Percentiles rank a stretch among this genome's conserved stretches.
Evolutionary conservation across 2,329 filamentous ascomycete species (phyloP).

Genomic region (Seiridium cupressi): DNA sequence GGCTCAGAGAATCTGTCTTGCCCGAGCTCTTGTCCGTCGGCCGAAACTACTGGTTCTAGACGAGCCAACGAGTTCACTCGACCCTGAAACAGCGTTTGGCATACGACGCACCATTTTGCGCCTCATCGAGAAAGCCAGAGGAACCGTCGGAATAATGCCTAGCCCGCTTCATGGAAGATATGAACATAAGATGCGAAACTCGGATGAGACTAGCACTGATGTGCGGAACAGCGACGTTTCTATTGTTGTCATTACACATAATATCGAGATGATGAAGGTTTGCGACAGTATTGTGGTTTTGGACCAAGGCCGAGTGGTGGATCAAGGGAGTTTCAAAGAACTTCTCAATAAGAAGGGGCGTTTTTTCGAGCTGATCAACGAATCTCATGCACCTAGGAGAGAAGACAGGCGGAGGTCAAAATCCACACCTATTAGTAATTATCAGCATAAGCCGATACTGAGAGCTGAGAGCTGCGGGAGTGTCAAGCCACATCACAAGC

Average conservation of each 20-base stretch:
- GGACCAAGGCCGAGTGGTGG: constrained; percentile 63
- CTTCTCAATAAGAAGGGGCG: constrained; percentile 45
- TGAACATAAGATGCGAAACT: background rate
- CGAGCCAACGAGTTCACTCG: constrained; percentile 81
- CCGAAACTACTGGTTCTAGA: constrained; percentile 78
- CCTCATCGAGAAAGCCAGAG: constrained; percentile 37
- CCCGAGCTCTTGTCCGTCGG: constrained; percentile 69
- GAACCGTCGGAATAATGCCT: background rate
- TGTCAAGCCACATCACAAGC: too few species aligned
- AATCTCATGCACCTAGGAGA: constrained; percentile 11
- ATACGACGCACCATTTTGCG: constrained; percentile 61
- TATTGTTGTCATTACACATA: constrained; percentile 81
- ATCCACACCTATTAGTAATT: background rate
- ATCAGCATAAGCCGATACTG: too few species aligned
- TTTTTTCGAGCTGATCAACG: constrained; percentile 45
- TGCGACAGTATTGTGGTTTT: constrained; percentile 73
- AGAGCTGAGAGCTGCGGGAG: too few species aligned
- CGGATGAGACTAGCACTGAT: background rate
- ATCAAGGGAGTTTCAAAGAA: constrained; percentile 65
- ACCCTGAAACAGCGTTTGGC: constrained; percentile 62
- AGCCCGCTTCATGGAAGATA: background rate
- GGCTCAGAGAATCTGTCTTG: constrained; percentile 77
- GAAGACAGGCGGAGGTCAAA: background rate
- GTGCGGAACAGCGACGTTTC: constrained; percentile 43
- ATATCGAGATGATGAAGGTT: constrained; percentile 80